A percentile compares a stretch with the other conserved stretches of the same genome.
Conservation (phyloP, 176 grass and related monocot species). For the Raddia distichophylla region DNA sequence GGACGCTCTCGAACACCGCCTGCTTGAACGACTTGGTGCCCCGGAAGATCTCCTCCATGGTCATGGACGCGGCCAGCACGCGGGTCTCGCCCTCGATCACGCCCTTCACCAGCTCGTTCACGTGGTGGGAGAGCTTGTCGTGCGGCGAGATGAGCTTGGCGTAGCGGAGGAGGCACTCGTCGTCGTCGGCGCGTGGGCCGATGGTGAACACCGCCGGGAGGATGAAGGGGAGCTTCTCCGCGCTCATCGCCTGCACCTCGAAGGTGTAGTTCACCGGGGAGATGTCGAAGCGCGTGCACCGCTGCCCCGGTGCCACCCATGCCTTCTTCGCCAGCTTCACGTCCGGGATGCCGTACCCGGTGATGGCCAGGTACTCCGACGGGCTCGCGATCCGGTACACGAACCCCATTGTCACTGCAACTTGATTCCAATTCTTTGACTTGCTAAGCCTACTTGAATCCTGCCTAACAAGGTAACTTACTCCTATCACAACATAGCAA, state of each 20-base stretch:
- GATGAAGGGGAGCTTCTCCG: conserved; percentile 69
- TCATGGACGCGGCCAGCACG: conserved; percentile 74
- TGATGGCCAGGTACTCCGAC: conserved; percentile 82
- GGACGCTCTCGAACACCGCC: conserved; percentile 72
- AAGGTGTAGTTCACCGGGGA: conserved; percentile 52
- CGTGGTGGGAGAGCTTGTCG: conserved; percentile 65
- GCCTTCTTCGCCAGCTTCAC: conserved; percentile 81
- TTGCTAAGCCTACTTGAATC: too few species aligned
- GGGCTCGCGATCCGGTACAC: conserved; percentile 51
- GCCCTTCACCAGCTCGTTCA: conserved; percentile 74
- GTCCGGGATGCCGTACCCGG: conserved; percentile 51
- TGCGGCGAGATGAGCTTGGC: conserved; percentile 80
- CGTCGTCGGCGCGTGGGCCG: conserved; percentile 52
- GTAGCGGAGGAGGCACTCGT: conserved; percentile 55
- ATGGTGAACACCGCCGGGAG: conserved; percentile 95
- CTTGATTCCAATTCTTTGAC: not conserved
- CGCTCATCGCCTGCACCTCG: too few species aligned
- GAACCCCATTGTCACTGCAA: conserved; percentile 17
- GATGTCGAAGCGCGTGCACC: conserved; percentile 49
- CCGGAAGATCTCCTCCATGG: conserved; percentile 81
- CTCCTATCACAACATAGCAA: too few species aligned
- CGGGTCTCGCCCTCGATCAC: conserved; percentile 88
- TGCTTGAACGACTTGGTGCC: conserved; percentile 77
- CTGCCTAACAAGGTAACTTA: too few species aligned
- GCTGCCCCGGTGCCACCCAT: conserved; percentile 54